Evolutionary conservation across 768 basidiomycete genomes (phyloP).

Genomic region (Punctularia strigosozonata): DNA sequence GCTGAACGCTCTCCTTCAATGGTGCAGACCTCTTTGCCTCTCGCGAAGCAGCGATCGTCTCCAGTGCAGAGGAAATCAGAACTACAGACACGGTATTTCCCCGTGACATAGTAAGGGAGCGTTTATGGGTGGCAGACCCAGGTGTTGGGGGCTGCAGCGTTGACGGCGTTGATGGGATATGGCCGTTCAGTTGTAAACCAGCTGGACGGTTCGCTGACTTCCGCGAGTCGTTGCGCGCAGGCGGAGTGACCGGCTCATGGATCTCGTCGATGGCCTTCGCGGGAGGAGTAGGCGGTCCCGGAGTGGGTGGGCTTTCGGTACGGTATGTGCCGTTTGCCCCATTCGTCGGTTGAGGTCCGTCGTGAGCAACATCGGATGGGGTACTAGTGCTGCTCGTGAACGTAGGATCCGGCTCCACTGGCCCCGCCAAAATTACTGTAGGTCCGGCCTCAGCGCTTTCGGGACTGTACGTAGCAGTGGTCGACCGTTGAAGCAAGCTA

Average conservation of each 20-base stretch:
- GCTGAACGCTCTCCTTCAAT: conserved; percentile 75
- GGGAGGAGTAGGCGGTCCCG: conserved; percentile 15
- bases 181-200: conserved; percentile 7
- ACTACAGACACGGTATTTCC: conserved; percentile 71
- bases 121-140: conserved; percentile 17
- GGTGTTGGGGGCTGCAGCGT: conserved; percentile 4
- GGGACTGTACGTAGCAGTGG: too few species aligned
- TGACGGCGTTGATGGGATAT: conserved; percentile 9
- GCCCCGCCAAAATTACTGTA: too few species aligned
- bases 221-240: conserved; percentile 6
- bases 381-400: too few species aligned
- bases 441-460: too few species aligned
- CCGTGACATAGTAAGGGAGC: conserved; percentile 28
- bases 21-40: conserved; percentile 76
- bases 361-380: too few species aligned
- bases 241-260: too few species aligned
- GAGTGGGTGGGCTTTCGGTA: conserved; percentile 5
- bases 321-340: not conserved
- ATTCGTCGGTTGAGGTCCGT: too few species aligned
- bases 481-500: too few species aligned
- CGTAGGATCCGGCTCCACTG: too few species aligned
- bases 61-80: conserved; percentile 74
- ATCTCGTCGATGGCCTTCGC: conserved; percentile 11
- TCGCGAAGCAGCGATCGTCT: conserved; percentile 76
- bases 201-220: not conserved